phyloP scores from a whole-genome alignment of 306 rosid genomes.

The Casuarina cunninghamiana region DNA sequence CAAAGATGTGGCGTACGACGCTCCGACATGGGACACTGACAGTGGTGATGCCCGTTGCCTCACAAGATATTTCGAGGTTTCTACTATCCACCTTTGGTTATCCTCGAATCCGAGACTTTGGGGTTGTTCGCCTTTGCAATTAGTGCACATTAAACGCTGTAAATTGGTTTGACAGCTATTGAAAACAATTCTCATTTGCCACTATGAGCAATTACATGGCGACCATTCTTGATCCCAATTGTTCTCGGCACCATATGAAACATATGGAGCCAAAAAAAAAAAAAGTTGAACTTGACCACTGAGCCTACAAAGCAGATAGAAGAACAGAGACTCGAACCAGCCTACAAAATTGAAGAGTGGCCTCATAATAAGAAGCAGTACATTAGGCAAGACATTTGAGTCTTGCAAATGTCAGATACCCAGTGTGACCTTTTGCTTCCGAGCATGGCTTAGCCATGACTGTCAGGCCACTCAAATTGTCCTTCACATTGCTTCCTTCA shows the following conservation, averaged over 20 bases:
- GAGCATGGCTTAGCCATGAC: conserved; percentile 68
- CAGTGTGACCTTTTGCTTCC: conserved; percentile 92
- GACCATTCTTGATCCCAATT: background rate
- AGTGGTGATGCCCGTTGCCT: too few relatives aligned
- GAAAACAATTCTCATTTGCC: background rate
- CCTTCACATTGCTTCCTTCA: conserved; percentile 44
- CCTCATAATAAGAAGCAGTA: conserved; percentile 26
- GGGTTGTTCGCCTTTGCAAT: too few relatives aligned
- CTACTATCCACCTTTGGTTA: too few relatives aligned
- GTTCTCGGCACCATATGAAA: background rate
- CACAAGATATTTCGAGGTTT: too few relatives aligned
- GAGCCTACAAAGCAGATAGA: conserved; percentile 5
- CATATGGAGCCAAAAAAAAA: background rate
- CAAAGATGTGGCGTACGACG: background rate
- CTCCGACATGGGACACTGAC: background rate
- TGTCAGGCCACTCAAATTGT: conserved; percentile 37
- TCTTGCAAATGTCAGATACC: conserved; percentile 86
- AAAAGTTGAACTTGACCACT: too few relatives aligned
- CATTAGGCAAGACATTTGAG: conserved; percentile 41
- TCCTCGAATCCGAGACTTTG: too few relatives aligned
- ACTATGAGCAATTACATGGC: background rate
- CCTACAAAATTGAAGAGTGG: conserved; percentile 14
- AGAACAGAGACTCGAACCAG: conserved; percentile 3
- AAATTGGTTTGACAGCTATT: too few relatives aligned
- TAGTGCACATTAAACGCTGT: too few relatives aligned